Percentiles rank a stretch among this genome's conserved stretches.
These are phyloP conservation scores for Chytriomyces sp. DNA, from an alignment of 192 early-diverging fungal species.

Conservation along the genomic window DNA sequence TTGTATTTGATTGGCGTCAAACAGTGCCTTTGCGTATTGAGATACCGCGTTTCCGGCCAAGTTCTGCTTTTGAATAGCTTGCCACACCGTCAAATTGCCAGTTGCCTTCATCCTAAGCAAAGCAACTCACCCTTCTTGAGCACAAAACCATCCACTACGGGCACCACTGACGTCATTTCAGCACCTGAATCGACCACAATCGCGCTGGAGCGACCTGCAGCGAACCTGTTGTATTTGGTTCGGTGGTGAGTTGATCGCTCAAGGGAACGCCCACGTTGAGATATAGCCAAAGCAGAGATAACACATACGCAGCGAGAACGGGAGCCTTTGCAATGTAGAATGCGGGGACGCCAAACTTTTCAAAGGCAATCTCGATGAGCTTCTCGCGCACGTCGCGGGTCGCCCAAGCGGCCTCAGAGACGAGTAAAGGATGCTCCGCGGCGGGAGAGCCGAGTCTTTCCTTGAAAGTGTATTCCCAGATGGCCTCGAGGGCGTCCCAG, in stretches of 20 bases:
- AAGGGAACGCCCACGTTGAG: not conserved
- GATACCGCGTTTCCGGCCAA: conserved; percentile 85
- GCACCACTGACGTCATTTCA: conserved; percentile 82
- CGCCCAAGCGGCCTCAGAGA: conserved; percentile 93
- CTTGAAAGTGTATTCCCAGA: conserved; percentile 86
- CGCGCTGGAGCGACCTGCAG: conserved; percentile 82
- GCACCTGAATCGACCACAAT: conserved; percentile 94
- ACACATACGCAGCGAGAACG: conserved; percentile 83
- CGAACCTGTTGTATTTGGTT: conserved; percentile 63
- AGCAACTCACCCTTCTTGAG: conserved; percentile 75
- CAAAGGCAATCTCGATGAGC: conserved; percentile 91
- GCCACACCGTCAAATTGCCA: not conserved
- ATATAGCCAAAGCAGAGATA: not conserved
- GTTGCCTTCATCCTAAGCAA: not conserved
- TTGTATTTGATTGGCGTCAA: conserved; percentile 55
- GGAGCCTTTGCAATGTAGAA: conserved; percentile 93
- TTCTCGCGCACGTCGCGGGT: conserved; percentile 81
- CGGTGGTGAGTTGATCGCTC: not conserved
- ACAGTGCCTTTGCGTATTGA: conserved; percentile 67
- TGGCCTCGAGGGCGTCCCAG: conserved; percentile 90
- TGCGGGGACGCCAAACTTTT: conserved; percentile 87
- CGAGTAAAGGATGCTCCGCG: conserved; percentile 87
- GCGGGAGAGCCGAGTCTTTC: conserved; percentile 70
- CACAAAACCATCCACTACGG: conserved; percentile 97
- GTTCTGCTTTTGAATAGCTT: conserved; percentile 62